Evolutionary conservation across 2,329 filamentous ascomycete genomes (phyloP), one percentile per base, ranked within the genome.

Genomic region (Blastomyces silverae): DNA sequence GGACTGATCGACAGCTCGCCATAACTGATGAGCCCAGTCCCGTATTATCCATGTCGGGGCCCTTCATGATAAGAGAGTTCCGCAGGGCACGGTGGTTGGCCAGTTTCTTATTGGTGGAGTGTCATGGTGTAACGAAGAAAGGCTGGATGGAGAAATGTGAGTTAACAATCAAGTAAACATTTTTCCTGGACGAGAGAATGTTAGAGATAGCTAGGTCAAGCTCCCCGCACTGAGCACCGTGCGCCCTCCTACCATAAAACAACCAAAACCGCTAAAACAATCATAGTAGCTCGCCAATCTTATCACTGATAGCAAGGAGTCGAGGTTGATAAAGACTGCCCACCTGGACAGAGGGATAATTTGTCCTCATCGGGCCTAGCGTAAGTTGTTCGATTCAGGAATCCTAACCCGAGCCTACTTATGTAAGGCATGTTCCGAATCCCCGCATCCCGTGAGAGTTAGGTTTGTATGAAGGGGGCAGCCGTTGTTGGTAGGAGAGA

Each of bases 11-110:
- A 22, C 57, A 31, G 42, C 22, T 60, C 6, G 4, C 15, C 15
- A 46, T 34, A 34, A 22, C 3, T 39, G 13, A 34, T 10, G 39
- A 39, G 55, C 1, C 39, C 28, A 39, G 37, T 39, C 20, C n/a
- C 17, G 55, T 57, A 37, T 11, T 15, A 37, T 34, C 37, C 13
- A 31, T 46, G 34, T 31, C 39, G 17, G 22, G 22, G 22, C 37
- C 57, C 57, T 22, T 28, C 57, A 60, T 39, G 42, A n/a, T 22
- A 58, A 58, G 34, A 22, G 20, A 48, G n/a, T 42, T 46, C 22
- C 20, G 17, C 13, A 28, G 8, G n/a, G 39, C n/a, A 25, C 8
- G 39, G 57, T 46, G 57, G 39, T 48, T 34, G 22, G 22, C 42
- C 37, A 60, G 22, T 42, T 60, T 31, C 39, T 37, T 46, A 22